Base-by-base conservation (phyloP, 495 filamentous ascomycete species). In the Penicillium maclennaniae region DNA sequence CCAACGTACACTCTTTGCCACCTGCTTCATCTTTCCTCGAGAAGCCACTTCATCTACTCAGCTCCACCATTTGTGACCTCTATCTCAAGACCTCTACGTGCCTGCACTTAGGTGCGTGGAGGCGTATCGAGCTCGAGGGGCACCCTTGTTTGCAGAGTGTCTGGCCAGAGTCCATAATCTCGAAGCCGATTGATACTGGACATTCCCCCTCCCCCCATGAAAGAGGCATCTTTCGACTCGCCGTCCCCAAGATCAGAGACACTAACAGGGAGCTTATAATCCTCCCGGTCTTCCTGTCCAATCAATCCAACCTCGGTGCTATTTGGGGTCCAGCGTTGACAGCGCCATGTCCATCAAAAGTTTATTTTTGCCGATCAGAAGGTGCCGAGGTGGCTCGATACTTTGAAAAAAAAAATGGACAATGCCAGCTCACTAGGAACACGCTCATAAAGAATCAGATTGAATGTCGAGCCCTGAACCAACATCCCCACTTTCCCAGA, bases 281-380 rank as follows among this genome's bases (percentile, higher is more conserved):
- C 19, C 16, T 36, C 36, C 26, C 51, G 51, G 36, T 17, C 21
- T 21, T 34, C 37, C 43, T 25, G 12, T 21, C 47, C 53, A 56
- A 56, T 59, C 25, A 34, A 12, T 21, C 19, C 10, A 1, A 1
- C 43, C n/a, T 47, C 43, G 43, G 54, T 48, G 49, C 28, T 53
- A 34, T 36, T 45, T 41, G 31, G 47, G 10, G 23, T 9, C 25
- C 39, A 20, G 50, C 25, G 25, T 31, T 34, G 23, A 43, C 21
- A 44, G 40, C 17, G 40, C 15, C 23, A 40, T 36, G 12, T 31
- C 53, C 53, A 36, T 31, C 40, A 51, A 56, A 56, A 56, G 43
- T 51, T 46, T 56, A 43, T 34, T 43, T 6, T 19, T 41, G 27
- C 16, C 19, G 25, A n/a, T n/a, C 26, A 19, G 38, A 27, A 28